Evolutionary conservation across 352 stramenopile genomes (phyloP), one percentile per base, ranked within the genome.

Genomic region (Aphanomyces euteiches): DNA sequence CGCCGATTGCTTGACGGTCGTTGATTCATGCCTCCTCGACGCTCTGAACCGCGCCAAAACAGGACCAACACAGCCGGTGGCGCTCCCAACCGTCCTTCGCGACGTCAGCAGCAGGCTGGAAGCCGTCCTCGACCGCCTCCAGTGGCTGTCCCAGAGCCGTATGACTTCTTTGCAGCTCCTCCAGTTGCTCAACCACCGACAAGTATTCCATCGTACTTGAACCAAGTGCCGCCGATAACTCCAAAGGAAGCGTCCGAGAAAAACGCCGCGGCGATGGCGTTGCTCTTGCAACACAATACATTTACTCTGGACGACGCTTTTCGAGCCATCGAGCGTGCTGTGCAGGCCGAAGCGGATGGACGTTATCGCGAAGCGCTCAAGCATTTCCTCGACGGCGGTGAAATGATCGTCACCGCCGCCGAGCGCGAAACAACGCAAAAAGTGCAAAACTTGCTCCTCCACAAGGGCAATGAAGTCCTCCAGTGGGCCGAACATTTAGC

Each of bases 391-490:
- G 87, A 95, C 67, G 85, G 85, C 12, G 87, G 85, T 0, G 93
- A 95, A 66, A 85, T 87, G 15, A 90, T 95, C 77, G 85, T 86
- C 4, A 91, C 90, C 58, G 85, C 90, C 0, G 87, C 85, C 0
- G 85, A 95, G 72, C 80, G 81, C 0, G 84, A 95, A 74, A 76
- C 78, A 19, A 87, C 90, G 69, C 80, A 84, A 37, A 93, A 93
- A 67, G 92, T 95, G 67, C 86, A 82, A 70, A 95, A 95, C 74
- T 64, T 95, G 67, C 78, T 95, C 56, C 90, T 86, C 0, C 87
- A 80, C 72, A 95, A 95, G 74, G 85, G 83, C 43, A 90, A 93
- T 43, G 87, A 95, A 73, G 92, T 83, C 47, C 79, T 95, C 63
- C 91, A 95, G 67, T 95, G 87, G 87, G 92, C 84, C 54, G 85